Evolutionary conservation across 169 alveolate genomes (phyloP).

Genomic region (Plasmodium cynomolgi): DNA sequence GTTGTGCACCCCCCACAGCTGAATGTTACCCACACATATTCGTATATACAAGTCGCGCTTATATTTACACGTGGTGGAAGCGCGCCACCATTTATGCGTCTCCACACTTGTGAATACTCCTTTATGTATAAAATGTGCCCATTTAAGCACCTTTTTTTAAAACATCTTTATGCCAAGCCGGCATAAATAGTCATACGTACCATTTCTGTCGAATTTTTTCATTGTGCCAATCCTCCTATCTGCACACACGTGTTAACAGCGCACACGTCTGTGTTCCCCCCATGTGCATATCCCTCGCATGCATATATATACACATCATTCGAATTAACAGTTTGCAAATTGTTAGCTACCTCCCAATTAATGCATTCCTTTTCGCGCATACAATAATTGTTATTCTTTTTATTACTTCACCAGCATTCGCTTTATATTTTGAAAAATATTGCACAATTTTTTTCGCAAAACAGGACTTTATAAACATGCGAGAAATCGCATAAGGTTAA

Average conservation of each 20-base stretch:
- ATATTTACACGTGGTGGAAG: not conserved
- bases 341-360: not conserved
- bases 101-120: not conserved
- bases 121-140: not conserved
- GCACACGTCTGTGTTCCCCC: not conserved
- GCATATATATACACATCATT: not conserved
- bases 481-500: not conserved
- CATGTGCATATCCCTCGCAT: not conserved
- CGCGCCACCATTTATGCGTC: not conserved
- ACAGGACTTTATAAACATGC: not conserved
- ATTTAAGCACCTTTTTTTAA: not conserved
- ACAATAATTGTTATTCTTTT: not conserved
- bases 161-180: not conserved
- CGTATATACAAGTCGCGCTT: not conserved
- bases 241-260: not conserved
- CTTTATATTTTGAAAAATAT: not conserved
- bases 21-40: not conserved
- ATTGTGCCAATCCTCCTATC: not conserved
- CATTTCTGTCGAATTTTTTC: not conserved
- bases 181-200: not conserved
- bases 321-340: constrained; percentile 4
- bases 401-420: not conserved
- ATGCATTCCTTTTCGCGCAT: not conserved
- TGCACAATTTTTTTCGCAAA: not conserved
- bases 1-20: not conserved